Evolutionary conservation across 108 stramenopile genomes (phyloP), one percentile per base, ranked within the genome.

Genomic region (Cylindrotheca fusiformis): DNA sequence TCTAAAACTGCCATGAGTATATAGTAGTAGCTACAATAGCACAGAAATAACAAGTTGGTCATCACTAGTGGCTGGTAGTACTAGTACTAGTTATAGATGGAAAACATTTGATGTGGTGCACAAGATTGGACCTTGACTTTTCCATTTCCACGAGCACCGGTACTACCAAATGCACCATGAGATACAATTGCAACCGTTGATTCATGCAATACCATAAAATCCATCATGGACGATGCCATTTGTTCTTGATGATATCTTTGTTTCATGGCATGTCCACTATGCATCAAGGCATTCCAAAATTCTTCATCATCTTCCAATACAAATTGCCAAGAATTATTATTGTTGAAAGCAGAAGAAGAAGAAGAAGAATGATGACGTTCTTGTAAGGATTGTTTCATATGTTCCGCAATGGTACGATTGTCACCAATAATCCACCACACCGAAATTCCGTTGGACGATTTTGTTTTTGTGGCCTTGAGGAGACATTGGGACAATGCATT

Each of bases 181-280:
- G 48, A 58, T 8, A 68, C 58, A 10, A 68, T 30, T 14, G 67
- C 67, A 24, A 68, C 21, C 2, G n/a, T 24, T 5, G 36, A 30
- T 31, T 68, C 57, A 25, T 58, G 45, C 45, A 68, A 45, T 0
- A 68, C 58, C 67, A 68, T 68, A 26, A 31, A 68, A 60, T 68
- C 67, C 27, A 60, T 27, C 21, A 68, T 58, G 26, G 48, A 52
- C 6, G 53, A 22, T 25, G 33, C 58, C 67, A 68, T 68, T 17
- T 49, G 33, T 18, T 45, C 57, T 28, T 68, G 67, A 45, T 27
- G 14, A 26, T 58, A 59, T 19, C 20, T 51, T 51, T 51, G 50
- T 22, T 51, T 51, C 50, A 51, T 51, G 18, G 18, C 20, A 51
- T 51, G 20, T 6, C 50, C 50, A 51, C 50, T 46, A 1, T 45